A percentile compares a stretch with the other conserved stretches of the same genome.
Evolutionary conservation across 108 stramenopile species (phyloP).

Genomic region (Pseudonitzschia pungens): DNA sequence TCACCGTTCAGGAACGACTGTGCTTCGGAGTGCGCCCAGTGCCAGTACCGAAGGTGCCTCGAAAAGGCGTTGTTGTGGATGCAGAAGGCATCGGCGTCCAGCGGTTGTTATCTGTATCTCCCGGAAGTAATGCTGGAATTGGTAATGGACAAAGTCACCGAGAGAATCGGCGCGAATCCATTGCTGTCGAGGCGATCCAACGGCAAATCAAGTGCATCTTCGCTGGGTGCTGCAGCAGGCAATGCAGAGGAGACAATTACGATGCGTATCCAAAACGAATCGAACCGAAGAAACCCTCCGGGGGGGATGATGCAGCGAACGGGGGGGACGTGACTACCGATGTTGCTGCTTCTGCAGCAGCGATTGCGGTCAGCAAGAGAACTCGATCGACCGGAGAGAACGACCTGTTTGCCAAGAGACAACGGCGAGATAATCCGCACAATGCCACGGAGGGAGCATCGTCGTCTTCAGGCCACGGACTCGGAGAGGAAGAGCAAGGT

Average conservation of each 20-base stretch:
- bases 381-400: not conserved
- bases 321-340: too few relatives aligned
- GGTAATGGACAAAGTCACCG: conserved; percentile 5
- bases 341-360: too few relatives aligned
- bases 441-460: too few relatives aligned
- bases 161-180: not conserved
- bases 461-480: too few relatives aligned
- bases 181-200: not conserved
- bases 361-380: too few relatives aligned
- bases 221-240: not conserved
- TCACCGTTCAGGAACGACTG: conserved; percentile 30
- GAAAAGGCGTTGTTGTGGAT: conserved; percentile 36
- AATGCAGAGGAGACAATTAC: not conserved
- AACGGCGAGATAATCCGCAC: too few relatives aligned
- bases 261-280: too few relatives aligned
- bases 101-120: conserved; percentile 21
- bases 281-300: too few relatives aligned
- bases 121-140: conserved; percentile 25
- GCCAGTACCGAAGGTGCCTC: conserved; percentile 38
- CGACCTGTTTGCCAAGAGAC: not conserved
- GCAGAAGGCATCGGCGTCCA: not conserved
- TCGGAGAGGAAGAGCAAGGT: too few relatives aligned
- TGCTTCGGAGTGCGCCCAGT: conserved; percentile 7
- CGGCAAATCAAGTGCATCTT: not conserved
- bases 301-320: too few relatives aligned